A percentile compares a stretch with the other conserved stretches of the same genome.
phyloP scores from a whole-genome alignment of 805 yeast species.

The Zygoascus biomembranicola region DNA sequence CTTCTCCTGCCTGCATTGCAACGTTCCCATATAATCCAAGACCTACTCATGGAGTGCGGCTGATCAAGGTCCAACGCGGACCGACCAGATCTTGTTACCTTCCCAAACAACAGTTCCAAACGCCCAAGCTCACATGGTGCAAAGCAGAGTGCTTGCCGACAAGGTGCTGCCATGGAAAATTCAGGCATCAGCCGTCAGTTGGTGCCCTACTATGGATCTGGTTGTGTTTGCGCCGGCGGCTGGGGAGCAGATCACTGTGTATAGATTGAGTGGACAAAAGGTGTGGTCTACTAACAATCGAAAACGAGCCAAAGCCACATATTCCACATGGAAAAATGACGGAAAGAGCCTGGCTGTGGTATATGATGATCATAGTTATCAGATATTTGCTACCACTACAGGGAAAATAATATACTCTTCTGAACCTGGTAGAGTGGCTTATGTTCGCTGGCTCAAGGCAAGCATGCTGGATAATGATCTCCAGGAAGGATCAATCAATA shows the following conservation, averaged over 20 bases:
- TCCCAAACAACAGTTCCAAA: too few relatives aligned
- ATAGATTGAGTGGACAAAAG: constrained; percentile 45
- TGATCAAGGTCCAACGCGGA: too few relatives aligned
- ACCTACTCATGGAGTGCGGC: too few relatives aligned
- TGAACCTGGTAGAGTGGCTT: constrained; percentile 16
- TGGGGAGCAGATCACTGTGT: constrained; percentile 44
- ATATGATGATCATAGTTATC: constrained; percentile 37
- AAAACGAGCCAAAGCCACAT: constrained; percentile 8
- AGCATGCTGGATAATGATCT: not conserved
- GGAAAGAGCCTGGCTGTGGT: constrained; percentile 37
- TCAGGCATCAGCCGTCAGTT: constrained; percentile 21
- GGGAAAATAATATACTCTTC: constrained; percentile 33
- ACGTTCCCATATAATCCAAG: too few relatives aligned
- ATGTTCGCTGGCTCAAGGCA: constrained; percentile 30
- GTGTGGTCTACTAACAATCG: constrained; percentile 41
- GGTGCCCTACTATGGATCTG: constrained; percentile 47
- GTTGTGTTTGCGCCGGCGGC: constrained; percentile 36
- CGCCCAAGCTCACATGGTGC: too few relatives aligned
- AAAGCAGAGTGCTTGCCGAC: constrained; percentile 4
- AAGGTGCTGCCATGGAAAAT: constrained; percentile 14
- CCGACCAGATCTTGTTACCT: too few relatives aligned
- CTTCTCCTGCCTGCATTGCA: too few relatives aligned
- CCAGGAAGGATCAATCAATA: constrained; percentile 7
- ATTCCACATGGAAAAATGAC: constrained; percentile 31
- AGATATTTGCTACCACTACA: constrained; percentile 39